Evolutionary conservation across 1,139 yeast species (phyloP).

Genomic region (Lodderomyces metapsilosis): DNA sequence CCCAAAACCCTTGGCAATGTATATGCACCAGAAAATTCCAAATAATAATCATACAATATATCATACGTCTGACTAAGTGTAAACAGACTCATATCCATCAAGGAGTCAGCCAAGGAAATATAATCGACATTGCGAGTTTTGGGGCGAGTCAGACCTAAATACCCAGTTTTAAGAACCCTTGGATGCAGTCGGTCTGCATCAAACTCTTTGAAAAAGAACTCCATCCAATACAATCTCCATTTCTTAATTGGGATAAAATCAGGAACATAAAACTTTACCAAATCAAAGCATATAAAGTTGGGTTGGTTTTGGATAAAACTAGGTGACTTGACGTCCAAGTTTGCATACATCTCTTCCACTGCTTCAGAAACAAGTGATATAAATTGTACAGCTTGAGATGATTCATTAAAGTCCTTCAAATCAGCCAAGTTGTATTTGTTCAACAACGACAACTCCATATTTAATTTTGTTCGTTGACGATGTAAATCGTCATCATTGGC

Average conservation of each 20-base stretch:
- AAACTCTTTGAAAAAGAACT: conserved; percentile 8
- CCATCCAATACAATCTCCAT: conserved; percentile 21
- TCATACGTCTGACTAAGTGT: conserved; percentile 5
- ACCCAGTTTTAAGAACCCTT: conserved; percentile 10
- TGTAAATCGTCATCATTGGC: conserved; percentile 3
- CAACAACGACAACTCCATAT: conserved; percentile 11
- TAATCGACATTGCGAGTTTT: conserved; percentile 4
- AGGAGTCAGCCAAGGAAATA: conserved; percentile 2
- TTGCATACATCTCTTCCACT: conserved; percentile 3
- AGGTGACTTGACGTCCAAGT: neutral
- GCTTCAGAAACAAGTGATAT: conserved; percentile 1
- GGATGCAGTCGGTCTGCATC: conserved; percentile 7
- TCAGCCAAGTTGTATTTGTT: conserved; percentile 9
- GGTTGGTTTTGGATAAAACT: conserved; percentile 10
- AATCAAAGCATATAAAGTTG: conserved; percentile 10
- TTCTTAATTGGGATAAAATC: conserved; percentile 7
- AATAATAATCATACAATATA: conserved; percentile 11
- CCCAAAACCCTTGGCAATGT: conserved; percentile 1
- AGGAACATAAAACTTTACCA: conserved; percentile 12
- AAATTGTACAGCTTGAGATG: conserved; percentile 7
- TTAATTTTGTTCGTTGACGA: conserved; percentile 9
- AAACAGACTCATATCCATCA: conserved; percentile 4
- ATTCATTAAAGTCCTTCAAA: conserved; percentile 9
- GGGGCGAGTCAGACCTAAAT: conserved; percentile 5
- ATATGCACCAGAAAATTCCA: conserved; percentile 7